phyloP scores from a whole-genome alignment of 225 moss, liverwort and hornwort genomes.

The Pseudoscleropodium purum region DNA sequence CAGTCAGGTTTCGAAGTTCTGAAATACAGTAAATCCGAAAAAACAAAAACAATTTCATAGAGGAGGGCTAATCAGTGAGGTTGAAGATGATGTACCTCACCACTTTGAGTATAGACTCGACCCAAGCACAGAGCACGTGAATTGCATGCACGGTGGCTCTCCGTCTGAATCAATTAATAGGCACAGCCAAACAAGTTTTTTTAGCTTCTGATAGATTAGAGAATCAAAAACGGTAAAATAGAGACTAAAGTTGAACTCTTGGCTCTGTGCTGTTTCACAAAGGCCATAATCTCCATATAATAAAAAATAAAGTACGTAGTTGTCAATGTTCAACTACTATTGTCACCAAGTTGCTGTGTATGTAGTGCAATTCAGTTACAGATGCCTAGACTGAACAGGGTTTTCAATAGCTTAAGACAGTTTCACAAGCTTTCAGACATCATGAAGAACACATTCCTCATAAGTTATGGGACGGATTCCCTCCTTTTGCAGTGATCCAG shows the following conservation, averaged over 20 bases:
- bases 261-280: not conserved
- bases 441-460: not conserved
- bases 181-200: not conserved
- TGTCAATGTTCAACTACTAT: too few relatives aligned
- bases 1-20: not conserved
- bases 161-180: slow-evolving; percentile 25
- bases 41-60: not conserved
- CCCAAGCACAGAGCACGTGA: slow-evolving; percentile 39
- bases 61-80: not conserved
- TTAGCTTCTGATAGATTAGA: not conserved
- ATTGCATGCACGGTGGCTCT: slow-evolving; percentile 38
- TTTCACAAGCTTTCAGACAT: not conserved
- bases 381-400: not conserved
- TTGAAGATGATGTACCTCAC: slow-evolving; percentile 37
- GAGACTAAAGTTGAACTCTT: not conserved
- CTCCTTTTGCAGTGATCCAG: too few relatives aligned
- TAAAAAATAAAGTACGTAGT: too few relatives aligned
- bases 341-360: not conserved
- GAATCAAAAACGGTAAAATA: not conserved
- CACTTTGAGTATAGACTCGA: slow-evolving; percentile 44
- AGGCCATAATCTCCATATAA: not conserved
- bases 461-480: not conserved
- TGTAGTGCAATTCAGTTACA: not conserved
- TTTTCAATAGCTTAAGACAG: not conserved
- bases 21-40: not conserved